Base-by-base conservation (phyloP, 352 stramenopile genomes). In the Blastocystis sp. region DNA sequence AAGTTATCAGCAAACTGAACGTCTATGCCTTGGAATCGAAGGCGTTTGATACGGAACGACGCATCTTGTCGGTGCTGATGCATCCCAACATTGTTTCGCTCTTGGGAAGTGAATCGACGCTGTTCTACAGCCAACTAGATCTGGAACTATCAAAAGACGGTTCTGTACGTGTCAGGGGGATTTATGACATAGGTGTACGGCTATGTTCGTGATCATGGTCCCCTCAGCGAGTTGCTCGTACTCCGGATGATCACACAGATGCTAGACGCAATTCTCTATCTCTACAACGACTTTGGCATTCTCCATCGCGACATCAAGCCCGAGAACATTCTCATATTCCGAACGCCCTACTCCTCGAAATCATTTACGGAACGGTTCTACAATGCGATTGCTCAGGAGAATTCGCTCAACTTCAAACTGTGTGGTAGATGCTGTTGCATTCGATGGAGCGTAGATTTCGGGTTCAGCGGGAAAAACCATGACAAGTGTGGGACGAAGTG, bases 281-380 rank as follows among this genome's bases (percentile, higher is more conserved):
- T 78, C 9, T 78, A 63, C 42, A 44, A 78, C 7, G n/a, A 16
- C 21, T 34, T 42, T 14, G 21, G 9, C 3, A 42, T 78, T 18
- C 14, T 78, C 21, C 67, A 78, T 63, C 67, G 67, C 32, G 67
- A 78, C 21, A 61, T 78, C 42, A 78, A 78, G 36, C 67, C 67
- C 11, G 67, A 78, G 48, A 78, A 78, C 32, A 63, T 78, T 29
- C 44, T 78, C 6, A 44, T 78, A 32, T 78, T 78, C 27, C 42
- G 46, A 40, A 56, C 44, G 16, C 29, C 34, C 14, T 40, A 57
- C 34, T 14, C 46, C 7, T 59, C 1, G 11, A 1, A 9, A 3
- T 21, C 21, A 29, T 24, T 78, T 27, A 16, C 34, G 6, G 44
- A 59, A 8, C 0, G 1, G 27, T 78, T 46, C 9, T 44, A 57